Evolutionary conservation across 495 filamentous ascomycete species (phyloP).

Genomic region (Annulohypoxylon bovei): DNA sequence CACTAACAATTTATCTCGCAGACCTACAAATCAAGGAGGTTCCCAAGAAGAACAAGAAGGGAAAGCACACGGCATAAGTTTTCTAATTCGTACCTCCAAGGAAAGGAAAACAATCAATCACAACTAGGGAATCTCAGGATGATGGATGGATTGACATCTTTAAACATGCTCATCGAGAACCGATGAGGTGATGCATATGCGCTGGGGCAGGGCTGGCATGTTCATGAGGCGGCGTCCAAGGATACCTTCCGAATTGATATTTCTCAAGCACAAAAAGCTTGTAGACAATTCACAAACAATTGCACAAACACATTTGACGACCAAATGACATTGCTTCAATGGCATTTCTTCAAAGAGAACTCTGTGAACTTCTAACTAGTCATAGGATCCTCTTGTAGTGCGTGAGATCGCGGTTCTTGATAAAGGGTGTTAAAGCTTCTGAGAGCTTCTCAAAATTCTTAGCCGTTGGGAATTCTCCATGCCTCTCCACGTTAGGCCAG

Average conservation of each 20-base stretch:
- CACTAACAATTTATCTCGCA: conserved; percentile 31
- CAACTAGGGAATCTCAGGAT: conserved; percentile 37
- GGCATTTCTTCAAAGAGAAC: not conserved
- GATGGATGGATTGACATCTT: conserved; percentile 26
- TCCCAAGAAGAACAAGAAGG: conserved; percentile 62
- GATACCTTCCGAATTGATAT: conserved; percentile 52
- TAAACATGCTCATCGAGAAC: conserved; percentile 21
- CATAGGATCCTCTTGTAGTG: conserved; percentile 53
- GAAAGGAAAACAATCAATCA: conserved; percentile 34
- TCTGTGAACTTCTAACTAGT: conserved; percentile 1
- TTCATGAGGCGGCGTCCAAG: conserved; percentile 55
- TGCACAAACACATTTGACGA: conserved; percentile 43
- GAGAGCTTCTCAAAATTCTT: conserved; percentile 52
- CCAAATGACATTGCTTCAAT: not conserved
- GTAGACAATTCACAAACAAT: conserved; percentile 47
- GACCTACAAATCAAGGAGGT: conserved; percentile 61
- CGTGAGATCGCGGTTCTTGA: conserved; percentile 54
- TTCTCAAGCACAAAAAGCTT: conserved; percentile 44
- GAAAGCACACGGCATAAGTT: conserved; percentile 49
- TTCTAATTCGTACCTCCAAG: conserved; percentile 15
- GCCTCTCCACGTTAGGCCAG: conserved; percentile 59
- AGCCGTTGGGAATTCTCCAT: conserved; percentile 53
- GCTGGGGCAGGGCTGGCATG: conserved; percentile 22
- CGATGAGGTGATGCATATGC: conserved; percentile 30
- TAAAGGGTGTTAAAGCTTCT: conserved; percentile 43